Base-by-base conservation (phyloP, 1,284 basidiomycete genomes). In the Ustilago sp. region DNA sequence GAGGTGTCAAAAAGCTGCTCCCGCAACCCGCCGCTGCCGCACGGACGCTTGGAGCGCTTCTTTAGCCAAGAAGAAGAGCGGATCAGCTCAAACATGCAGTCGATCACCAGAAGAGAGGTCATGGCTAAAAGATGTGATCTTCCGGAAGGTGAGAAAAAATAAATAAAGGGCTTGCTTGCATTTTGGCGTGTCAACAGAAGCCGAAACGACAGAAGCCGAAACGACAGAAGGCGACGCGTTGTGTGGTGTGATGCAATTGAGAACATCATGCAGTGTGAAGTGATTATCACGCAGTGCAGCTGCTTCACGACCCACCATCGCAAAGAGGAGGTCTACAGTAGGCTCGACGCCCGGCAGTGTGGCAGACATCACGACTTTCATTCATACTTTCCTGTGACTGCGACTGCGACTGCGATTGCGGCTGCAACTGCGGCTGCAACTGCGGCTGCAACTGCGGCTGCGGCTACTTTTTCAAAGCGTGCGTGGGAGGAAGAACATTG, bases 221-320 rank as follows among this genome's bases (percentile, higher is more conserved):
- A 19, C 34, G 51, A 53, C 51, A 53, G 51, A n/a, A 53, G 51
- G 51, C 51, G 51, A 53, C 51, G 51, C 51, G 51, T 36, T 12
- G 34, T 53, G 51, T 36, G 31, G n/a, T 53, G 51, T 53, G 51
- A 53, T 35, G n/a, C 28, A 17, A 53, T 8, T 17, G n/a, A 19
- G 23, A 53, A 34, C 31, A 17, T 17, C 4, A 7, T 32, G 43
- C 43, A 45, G 43, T 4, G 15, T 3, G 23, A 28, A 28, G 23
- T 28, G 23, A 28, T 28, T 28, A 28, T 28, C 23, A 28, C 23
- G 23, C 36, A 38, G 36, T 38, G 36, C 36, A 38, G 36, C 23
- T 28, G 23, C 23, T 28, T 28, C 23, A 28, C 23, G 23, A 28
- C 23, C 23, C 23, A 28, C 23, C 23, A 28, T 28, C 23, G 23